Conservation (phyloP, 768 basidiomycete genomes). For the Termitomyces eurrhizus region DNA sequence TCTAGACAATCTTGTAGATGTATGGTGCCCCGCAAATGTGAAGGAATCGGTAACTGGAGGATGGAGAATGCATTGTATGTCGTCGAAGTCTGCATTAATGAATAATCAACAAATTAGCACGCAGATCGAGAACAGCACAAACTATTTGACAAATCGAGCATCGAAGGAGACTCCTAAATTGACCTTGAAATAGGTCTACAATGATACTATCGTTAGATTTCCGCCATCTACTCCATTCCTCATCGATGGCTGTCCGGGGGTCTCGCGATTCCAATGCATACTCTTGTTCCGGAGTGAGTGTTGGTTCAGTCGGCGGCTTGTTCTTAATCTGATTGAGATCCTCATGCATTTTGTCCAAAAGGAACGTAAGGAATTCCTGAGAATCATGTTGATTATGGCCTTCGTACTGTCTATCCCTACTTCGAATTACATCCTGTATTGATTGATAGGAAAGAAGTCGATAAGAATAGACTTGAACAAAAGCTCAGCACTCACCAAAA, state of each 20-base stretch:
- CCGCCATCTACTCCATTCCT: slow-evolving; percentile 91
- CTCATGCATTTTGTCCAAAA: slow-evolving; percentile 90
- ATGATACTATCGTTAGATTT: slow-evolving; percentile 90
- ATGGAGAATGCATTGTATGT: slow-evolving; percentile 98
- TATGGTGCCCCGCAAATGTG: slow-evolving; percentile 48
- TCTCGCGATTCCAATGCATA: slow-evolving; percentile 70
- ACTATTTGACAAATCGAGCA: slow-evolving; percentile 92
- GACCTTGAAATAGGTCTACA: slow-evolving; percentile 97
- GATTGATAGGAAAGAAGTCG: neutral
- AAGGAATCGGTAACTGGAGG: slow-evolving; percentile 83
- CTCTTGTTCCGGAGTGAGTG: slow-evolving; percentile 75
- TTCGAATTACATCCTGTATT: slow-evolving; percentile 1
- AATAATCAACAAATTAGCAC: slow-evolving; percentile 2
- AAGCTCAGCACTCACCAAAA: slow-evolving; percentile 70
- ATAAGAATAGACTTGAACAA: slow-evolving; percentile 22
- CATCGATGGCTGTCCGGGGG: slow-evolving; percentile 80
- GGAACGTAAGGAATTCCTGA: slow-evolving; percentile 93
- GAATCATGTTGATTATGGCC: slow-evolving; percentile 95
- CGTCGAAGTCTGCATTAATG: slow-evolving; percentile 74
- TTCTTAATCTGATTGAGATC: slow-evolving; percentile 79
- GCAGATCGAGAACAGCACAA: neutral
- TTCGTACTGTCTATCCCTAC: slow-evolving; percentile 52
- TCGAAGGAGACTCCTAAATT: slow-evolving; percentile 85
- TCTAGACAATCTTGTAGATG: slow-evolving; percentile 81
- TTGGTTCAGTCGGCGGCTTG: slow-evolving; percentile 59